Evolutionary conservation across 805 yeast genomes (phyloP), one percentile per base, ranked within the genome.

Genomic region (Blastobotrys americana): DNA sequence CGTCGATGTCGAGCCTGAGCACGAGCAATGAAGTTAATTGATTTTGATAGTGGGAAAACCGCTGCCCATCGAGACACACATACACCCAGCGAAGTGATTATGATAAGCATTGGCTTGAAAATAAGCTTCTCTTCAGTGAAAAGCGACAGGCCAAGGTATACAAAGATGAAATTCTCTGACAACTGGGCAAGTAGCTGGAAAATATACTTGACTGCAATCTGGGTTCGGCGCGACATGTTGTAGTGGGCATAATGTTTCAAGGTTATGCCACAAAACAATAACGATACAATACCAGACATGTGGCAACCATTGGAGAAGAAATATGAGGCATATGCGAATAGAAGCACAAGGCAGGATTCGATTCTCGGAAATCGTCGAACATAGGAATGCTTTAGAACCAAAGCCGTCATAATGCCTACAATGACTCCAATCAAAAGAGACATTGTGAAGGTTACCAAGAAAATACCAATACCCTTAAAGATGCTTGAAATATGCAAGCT

Each of bases 251-350:
- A 93, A 65, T 94, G 97, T 63, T 90, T 93, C 62, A 93, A 69
- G 1, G 98, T 90, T 51, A 93, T 93, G 44, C 99, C 98, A 63
- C 97, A 90, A 68, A 93, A 93, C 53, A 93, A 68, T 53, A 93
- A 71, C 1, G 97, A 88, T 4, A 90, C 97, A 52, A 90, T 90
- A 38, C 99, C 99, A 4, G 97, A 89, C 98, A 93, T 93, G 63
- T 94, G 98, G 57, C 97, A 94, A 41, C 98, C 99, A 59, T 93
- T 93, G 36, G 97, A 89, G 65, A 93, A 93, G 70, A 93, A 93
- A 65, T 93, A 93, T 0, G 97, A 87, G 57, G 88, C 96, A 62
- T 93, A 93, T 15, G 97, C 97, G 61, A 89, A 80, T 54, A 93
- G 67, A 37, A 93, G 67, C 22, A 93, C 95, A 44, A 93, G 63